These are phyloP conservation scores for Globisporangium middletonii DNA, from an alignment of 352 stramenopile species.

Conservation along the genomic window DNA sequence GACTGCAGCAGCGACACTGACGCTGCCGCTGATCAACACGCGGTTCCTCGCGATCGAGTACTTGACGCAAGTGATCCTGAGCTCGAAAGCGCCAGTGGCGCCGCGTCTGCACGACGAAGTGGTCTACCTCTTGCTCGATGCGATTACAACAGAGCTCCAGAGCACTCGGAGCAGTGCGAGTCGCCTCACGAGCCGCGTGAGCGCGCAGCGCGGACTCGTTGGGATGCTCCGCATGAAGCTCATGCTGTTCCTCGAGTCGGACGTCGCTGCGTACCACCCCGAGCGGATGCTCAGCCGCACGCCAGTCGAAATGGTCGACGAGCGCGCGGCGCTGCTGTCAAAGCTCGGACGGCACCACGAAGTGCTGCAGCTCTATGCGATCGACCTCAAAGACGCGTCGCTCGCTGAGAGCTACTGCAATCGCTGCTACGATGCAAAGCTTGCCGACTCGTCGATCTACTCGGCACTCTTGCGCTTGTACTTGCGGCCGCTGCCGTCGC, in stretches of 20 bases:
- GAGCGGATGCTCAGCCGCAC: constrained; percentile 78
- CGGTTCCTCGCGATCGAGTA: constrained; percentile 77
- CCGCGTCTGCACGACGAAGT: constrained; percentile 72
- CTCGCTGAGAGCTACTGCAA: constrained; percentile 80
- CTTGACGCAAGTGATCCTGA: constrained; percentile 63
- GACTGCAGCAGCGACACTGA: neutral
- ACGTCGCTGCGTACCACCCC: constrained; percentile 51
- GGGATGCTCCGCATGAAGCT: constrained; percentile 58
- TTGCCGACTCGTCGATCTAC: constrained; percentile 77
- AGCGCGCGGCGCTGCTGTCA: constrained; percentile 67
- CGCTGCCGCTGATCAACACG: constrained; percentile 49
- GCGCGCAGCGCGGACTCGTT: constrained; percentile 45
- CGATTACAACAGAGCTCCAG: constrained; percentile 40
- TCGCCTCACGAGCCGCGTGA: constrained; percentile 49
- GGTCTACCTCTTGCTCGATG: constrained; percentile 71
- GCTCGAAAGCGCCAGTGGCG: constrained; percentile 22
- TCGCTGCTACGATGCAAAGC: constrained; percentile 67
- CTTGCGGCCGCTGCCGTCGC: constrained; percentile 34
- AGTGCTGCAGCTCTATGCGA: constrained; percentile 71
- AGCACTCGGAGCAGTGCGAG: constrained; percentile 6
- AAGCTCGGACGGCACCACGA: constrained; percentile 74
- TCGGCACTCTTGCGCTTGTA: constrained; percentile 72
- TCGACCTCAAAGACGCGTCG: constrained; percentile 67
- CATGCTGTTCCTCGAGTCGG: constrained; percentile 58
- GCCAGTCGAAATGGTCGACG: constrained; percentile 70